These are phyloP conservation scores for Microdochium trichocladiopsis DNA, from an alignment of 2,329 filamentous ascomycete species.

Conservation along the genomic window DNA sequence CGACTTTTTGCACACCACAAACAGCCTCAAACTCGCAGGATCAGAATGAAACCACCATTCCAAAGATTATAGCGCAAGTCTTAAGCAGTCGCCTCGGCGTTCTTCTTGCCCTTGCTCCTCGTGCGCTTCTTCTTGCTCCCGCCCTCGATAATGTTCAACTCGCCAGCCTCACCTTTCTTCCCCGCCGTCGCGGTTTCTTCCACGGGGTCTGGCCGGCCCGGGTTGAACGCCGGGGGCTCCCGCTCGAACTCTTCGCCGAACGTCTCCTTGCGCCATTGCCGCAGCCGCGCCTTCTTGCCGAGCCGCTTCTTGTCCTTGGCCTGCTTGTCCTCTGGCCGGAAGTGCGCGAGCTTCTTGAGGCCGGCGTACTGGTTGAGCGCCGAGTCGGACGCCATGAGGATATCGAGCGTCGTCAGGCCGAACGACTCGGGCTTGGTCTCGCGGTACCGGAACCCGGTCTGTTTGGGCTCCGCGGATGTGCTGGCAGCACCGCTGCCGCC, in stretches of 20 bases:
- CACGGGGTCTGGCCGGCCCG: conserved; percentile 27
- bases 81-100: conserved; percentile 4
- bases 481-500: conserved; percentile 10
- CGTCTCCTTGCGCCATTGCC: conserved; percentile 71
- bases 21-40: too few relatives aligned
- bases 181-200: conserved; percentile 18
- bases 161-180: conserved; percentile 11
- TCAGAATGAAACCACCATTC: too few relatives aligned
- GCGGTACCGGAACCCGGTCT: conserved; percentile 74
- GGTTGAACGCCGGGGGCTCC: conserved; percentile 51
- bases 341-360: conserved; percentile 89
- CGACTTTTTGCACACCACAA: too few relatives aligned
- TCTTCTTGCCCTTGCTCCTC: conserved; percentile 18
- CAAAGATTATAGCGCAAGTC: too few relatives aligned
- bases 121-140: conserved; percentile 25
- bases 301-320: conserved; percentile 78
- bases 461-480: not conserved
- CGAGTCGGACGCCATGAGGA: conserved; percentile 77
- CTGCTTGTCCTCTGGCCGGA: conserved; percentile 86
- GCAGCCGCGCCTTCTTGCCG: conserved; percentile 84
- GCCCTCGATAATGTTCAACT: conserved; percentile 25
- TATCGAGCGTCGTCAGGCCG: conserved; percentile 83
- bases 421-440: conserved; percentile 88
- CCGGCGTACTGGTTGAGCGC: conserved; percentile 86
- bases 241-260: conserved; percentile 53